Conservation (phyloP, 1,139 yeast species). For the Diutina neorugosa region DNA sequence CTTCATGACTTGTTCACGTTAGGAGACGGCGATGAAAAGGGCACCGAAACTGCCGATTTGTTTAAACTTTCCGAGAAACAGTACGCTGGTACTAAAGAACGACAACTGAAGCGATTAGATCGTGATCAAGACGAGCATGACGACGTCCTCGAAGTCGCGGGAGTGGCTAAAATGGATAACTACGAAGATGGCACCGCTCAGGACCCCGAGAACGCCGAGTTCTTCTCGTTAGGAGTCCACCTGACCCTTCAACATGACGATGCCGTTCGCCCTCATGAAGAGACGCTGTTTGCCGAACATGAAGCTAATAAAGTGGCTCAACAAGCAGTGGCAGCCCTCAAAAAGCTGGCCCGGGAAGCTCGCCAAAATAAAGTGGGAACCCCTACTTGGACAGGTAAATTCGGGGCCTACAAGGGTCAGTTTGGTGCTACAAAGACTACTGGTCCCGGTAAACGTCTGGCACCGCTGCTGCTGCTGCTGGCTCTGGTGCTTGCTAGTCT, state of each 20-base stretch:
- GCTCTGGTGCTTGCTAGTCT: constrained; percentile 14
- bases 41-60: constrained; percentile 55
- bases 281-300: not conserved
- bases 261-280: not conserved
- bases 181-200: not conserved
- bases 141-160: not conserved
- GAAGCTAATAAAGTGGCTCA: constrained; percentile 1
- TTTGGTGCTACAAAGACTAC: constrained; percentile 12
- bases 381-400: constrained; percentile 95
- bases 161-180: not conserved
- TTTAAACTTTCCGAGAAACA: constrained; percentile 41
- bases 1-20: constrained; percentile 79
- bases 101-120: constrained; percentile 14
- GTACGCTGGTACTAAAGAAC: constrained; percentile 17
- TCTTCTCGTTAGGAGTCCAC: not conserved
- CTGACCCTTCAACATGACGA: constrained; percentile 1
- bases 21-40: constrained; percentile 61
- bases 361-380: constrained; percentile 60
- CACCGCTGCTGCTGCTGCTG: constrained; percentile 13
- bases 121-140: constrained; percentile 12
- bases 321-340: constrained; percentile 1
- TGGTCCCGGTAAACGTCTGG: constrained; percentile 4
- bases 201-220: not conserved
- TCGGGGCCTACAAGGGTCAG: constrained; percentile 65
- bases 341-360: constrained; percentile 21